A percentile compares a stretch with the other conserved stretches of the same genome.
Conservation (phyloP, 2,329 filamentous ascomycete species). For the Paraphaeosphaeria minitans region DNA sequence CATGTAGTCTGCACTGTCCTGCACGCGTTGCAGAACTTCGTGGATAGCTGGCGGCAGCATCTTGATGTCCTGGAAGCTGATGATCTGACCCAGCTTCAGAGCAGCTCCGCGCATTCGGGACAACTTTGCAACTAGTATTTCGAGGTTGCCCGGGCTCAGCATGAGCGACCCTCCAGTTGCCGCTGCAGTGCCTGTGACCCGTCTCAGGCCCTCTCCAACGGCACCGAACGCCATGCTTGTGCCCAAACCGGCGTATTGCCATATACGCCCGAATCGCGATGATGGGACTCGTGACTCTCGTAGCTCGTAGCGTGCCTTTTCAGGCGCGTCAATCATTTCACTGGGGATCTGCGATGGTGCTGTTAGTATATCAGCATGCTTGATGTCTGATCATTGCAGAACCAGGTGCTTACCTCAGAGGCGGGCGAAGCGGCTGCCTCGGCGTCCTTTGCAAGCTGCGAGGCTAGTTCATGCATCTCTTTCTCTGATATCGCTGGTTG, state of each 20-base stretch:
- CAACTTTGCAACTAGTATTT: conserved; percentile 87
- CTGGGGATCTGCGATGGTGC: conserved; percentile 39
- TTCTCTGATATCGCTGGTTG: conserved; percentile 27
- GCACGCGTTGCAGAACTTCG: conserved; percentile 88
- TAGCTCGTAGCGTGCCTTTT: conserved; percentile 66
- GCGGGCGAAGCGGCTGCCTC: conserved; percentile 34
- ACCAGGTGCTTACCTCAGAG: conserved; percentile 31
- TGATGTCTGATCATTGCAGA: conserved; percentile 7
- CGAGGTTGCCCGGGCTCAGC: conserved; percentile 88
- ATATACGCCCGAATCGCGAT: conserved; percentile 82
- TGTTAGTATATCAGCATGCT: conserved; percentile 55
- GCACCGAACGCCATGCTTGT: conserved; percentile 96
- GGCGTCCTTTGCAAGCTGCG: conserved; percentile 53
- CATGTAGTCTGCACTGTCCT: conserved; percentile 98
- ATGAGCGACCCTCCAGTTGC: conserved; percentile 72
- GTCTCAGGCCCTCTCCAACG: conserved; percentile 80
- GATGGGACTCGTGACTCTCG: conserved; percentile 90
- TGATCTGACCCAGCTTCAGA: conserved; percentile 96
- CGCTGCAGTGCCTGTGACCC: conserved; percentile 71
- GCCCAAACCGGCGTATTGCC: conserved; percentile 93
- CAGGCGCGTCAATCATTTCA: conserved; percentile 31
- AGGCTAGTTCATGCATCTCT: conserved; percentile 54
- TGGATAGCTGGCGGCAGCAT: conserved; percentile 89
- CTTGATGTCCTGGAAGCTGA: conserved; percentile 95
- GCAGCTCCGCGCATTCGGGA: conserved; percentile 96